Conservation (phyloP, 768 basidiomycete genomes). For the Agrocybe praecox region DNA sequence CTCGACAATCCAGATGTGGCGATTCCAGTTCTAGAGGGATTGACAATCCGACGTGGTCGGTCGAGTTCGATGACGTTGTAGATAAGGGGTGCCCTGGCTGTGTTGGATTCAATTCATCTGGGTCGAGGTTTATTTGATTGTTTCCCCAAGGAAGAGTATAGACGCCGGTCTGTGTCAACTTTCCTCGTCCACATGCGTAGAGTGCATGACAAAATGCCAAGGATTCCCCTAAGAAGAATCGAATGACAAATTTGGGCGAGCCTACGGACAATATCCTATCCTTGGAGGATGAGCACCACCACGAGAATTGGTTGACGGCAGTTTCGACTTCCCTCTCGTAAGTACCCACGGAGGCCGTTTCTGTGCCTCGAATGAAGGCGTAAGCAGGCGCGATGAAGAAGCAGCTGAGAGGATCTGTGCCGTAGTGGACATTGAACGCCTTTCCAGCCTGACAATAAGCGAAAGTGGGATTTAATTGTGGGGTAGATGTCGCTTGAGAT, state of each 20-base stretch:
- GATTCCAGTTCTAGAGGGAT: neutral
- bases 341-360: neutral
- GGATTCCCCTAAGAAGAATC: constrained; percentile 44
- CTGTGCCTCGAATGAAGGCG: constrained; percentile 18
- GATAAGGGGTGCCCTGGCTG: constrained; percentile 27
- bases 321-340: constrained; percentile 25
- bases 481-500: constrained; percentile 20
- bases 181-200: constrained; percentile 15
- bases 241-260: constrained; percentile 26
- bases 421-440: constrained; percentile 44
- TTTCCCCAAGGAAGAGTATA: constrained; percentile 38
- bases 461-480: constrained; percentile 47
- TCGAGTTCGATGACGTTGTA: constrained; percentile 50
- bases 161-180: constrained; percentile 24
- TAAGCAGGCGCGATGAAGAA: constrained; percentile 43
- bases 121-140: constrained; percentile 29
- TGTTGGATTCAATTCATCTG: constrained; percentile 24
- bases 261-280: constrained; percentile 6
- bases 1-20: constrained; percentile 27
- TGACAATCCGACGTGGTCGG: constrained; percentile 48
- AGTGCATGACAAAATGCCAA: constrained; percentile 40
- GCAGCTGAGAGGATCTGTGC: constrained; percentile 39
- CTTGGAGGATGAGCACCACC: constrained; percentile 33
- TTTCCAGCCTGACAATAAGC: constrained; percentile 39
- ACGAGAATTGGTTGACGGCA: constrained; percentile 35